A percentile compares a stretch with the other conserved stretches of the same genome.
phyloP scores from a whole-genome alignment of 306 rosid species.

The Cucumis hystrix region DNA sequence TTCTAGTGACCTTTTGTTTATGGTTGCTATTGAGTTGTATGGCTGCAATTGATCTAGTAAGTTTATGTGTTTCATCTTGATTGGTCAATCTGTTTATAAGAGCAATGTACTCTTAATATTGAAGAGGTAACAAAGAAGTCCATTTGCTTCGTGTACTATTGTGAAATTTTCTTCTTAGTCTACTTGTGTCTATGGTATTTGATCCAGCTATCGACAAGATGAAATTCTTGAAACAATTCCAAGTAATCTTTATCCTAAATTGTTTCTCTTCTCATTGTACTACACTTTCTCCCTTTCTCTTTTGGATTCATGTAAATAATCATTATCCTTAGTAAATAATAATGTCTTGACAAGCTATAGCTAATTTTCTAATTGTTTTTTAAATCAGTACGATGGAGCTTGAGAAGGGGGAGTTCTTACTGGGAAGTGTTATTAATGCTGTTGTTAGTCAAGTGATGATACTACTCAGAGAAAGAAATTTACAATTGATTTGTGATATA shows the following conservation, averaged over 20 bases:
- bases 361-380: slow-evolving; percentile 17
- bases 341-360: slow-evolving; percentile 6
- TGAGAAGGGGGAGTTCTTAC: slow-evolving; percentile 70
- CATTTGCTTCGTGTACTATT: not conserved
- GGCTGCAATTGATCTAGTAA: not conserved
- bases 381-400: slow-evolving; percentile 69
- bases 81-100: not conserved
- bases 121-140: not conserved
- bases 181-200: not conserved
- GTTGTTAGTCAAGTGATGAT: slow-evolving; percentile 98
- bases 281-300: not conserved
- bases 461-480: slow-evolving; percentile 69
- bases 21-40: too few relatives aligned
- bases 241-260: not conserved
- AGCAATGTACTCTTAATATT: not conserved
- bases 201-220: not conserved
- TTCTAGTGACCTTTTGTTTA: too few relatives aligned
- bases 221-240: not conserved
- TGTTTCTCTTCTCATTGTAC: not conserved
- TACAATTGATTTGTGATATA: slow-evolving; percentile 90
- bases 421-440: slow-evolving; percentile 84
- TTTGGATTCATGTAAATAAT: not conserved
- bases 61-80: not conserved
- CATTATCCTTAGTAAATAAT: not conserved
- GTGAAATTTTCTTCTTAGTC: not conserved